Evolutionary conservation across 148 eudicot species (phyloP), one percentile per base, ranked within the genome.

Genomic region (Camellia japonica): DNA sequence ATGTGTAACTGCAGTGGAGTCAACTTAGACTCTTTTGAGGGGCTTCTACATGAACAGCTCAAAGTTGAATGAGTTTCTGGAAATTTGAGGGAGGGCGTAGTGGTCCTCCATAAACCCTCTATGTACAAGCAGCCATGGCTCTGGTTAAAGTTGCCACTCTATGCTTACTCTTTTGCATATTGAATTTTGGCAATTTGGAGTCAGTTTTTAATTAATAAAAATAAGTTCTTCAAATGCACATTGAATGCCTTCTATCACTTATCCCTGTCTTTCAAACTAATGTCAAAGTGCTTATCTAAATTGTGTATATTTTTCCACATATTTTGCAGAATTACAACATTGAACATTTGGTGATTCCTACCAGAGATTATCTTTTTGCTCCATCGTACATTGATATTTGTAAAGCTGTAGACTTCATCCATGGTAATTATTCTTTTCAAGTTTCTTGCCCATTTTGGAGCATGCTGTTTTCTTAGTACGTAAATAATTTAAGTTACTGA

Each of bases 351-450:
- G 93, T 90, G 84, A 91, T 93, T 87, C 93, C 97, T 61, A 93
- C 97, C 5, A 90, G 97, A 86, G 97, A 93, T 82, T 93, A 93
- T 85, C 95, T 90, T 49, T 93, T 93, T 84, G 97, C 97, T 83
- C 95, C 97, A 23, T 90, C 93, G 11, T 68, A 85, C 77, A 86
- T 73, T 69, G 93, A 93, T 87, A 91, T 93, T 52, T 84, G 84
- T 82, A 87, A 76, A 83, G 97, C 95, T 80, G 93, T 91, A 19
- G 84, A 91, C 66, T 93, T 93, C 84, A 91, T 93, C 85, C 94
- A 91, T 73, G 82, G 97, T 93, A 84, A 87, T 87, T 82, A 51
- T 75, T 71, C 68, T 30, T 54, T 67, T 20, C 43, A 70, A 55
- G 62, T 78, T 70, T 59, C 42, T 18, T 10, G 38, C 52, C 52